phyloP scores from a whole-genome alignment of 305 asterid genomes.

The Fraxinus nigra region DNA sequence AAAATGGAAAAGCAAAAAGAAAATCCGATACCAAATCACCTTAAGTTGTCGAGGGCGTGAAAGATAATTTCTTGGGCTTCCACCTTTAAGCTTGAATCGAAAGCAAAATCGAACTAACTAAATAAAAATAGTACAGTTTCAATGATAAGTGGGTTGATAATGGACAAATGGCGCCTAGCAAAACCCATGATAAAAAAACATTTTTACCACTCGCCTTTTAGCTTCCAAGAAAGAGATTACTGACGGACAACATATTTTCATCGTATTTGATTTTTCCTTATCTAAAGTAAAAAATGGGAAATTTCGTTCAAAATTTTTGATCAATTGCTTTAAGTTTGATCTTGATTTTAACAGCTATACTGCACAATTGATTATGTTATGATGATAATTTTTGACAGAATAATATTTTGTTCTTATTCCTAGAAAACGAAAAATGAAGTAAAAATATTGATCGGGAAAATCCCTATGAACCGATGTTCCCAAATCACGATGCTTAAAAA shows the following conservation, averaged over 20 bases:
- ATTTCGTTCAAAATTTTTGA: neutral
- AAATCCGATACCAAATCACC: neutral
- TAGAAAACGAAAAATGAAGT: neutral
- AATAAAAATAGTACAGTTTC: neutral
- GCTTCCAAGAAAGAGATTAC: neutral
- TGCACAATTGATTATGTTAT: neutral
- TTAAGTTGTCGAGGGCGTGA: neutral
- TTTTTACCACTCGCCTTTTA: neutral
- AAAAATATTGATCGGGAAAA: neutral
- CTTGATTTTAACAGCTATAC: neutral
- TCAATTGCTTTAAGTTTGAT: neutral
- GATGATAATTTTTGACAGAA: neutral
- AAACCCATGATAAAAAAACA: neutral
- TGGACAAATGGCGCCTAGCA: no score
- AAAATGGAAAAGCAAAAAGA: neutral
- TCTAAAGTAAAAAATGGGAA: neutral
- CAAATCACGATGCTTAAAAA: neutral
- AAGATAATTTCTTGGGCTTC: neutral
- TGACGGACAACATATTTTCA: neutral
- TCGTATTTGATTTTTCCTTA: neutral
- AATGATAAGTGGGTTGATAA: neutral
- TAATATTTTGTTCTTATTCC: neutral
- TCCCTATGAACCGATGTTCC: neutral
- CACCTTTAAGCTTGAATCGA: neutral
- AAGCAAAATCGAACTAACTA: neutral